Conservation (phyloP, 148 eudicot genomes). For the Selenicereus undatus region DNA sequence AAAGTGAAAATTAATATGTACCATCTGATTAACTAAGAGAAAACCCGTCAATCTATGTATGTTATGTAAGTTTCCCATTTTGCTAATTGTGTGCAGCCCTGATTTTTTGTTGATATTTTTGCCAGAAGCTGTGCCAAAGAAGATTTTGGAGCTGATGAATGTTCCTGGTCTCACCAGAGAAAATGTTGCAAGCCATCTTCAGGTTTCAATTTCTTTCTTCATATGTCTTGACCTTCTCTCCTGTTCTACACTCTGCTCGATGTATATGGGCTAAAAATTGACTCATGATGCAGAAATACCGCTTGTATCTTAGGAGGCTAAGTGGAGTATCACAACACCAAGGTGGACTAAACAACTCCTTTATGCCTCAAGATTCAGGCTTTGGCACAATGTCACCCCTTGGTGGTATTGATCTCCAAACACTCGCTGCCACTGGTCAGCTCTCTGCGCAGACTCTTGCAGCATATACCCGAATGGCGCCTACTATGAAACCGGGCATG, state of each 20-base stretch:
- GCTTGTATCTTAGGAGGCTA: slow-evolving; percentile 81
- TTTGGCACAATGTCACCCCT: slow-evolving; percentile 55
- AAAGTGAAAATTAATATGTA: too few species aligned
- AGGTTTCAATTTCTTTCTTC: slow-evolving; percentile 40
- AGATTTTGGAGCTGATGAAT: slow-evolving; percentile 93
- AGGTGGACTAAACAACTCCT: slow-evolving; percentile 54
- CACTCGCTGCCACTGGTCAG: slow-evolving; percentile 72
- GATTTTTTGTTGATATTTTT: slow-evolving; percentile 12
- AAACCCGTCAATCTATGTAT: background rate
- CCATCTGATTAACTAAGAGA: background rate
- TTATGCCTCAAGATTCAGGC: slow-evolving; percentile 51
- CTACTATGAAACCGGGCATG: slow-evolving; percentile 47
- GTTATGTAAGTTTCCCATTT: background rate
- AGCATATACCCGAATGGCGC: slow-evolving; percentile 55
- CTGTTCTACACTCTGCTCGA: background rate
- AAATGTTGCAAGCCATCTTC: slow-evolving; percentile 99
- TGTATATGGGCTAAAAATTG: slow-evolving; percentile 7
- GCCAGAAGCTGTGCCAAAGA: slow-evolving; percentile 98
- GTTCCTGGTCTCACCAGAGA: slow-evolving; percentile 96
- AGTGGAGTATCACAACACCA: slow-evolving; percentile 76
- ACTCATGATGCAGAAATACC: slow-evolving; percentile 68
- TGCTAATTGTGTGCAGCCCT: background rate
- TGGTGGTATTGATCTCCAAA: slow-evolving; percentile 62
- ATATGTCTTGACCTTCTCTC: background rate
- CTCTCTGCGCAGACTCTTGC: slow-evolving; percentile 43